phyloP scores from a whole-genome alignment of 2,329 filamentous ascomycete genomes.

The Pseudofabraea citricarpa region DNA sequence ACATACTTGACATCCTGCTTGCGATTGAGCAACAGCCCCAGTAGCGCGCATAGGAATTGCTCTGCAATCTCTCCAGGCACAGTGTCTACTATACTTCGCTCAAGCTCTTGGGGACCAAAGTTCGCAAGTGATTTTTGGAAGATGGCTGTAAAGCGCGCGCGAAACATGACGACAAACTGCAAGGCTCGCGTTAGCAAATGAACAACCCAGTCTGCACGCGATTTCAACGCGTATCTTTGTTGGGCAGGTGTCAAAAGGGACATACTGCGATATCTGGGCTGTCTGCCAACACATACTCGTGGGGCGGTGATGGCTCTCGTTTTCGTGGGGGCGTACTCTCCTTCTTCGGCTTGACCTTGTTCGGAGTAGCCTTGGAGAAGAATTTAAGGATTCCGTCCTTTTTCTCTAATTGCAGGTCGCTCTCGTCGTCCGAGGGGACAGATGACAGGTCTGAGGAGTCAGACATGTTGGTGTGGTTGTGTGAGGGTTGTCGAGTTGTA shows the following conservation, averaged over 20 bases:
- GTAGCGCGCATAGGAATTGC: conserved; percentile 80
- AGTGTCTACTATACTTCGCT: conserved; percentile 74
- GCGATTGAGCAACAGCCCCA: conserved; percentile 86
- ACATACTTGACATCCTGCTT: conserved; percentile 98
- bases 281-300: conserved; percentile 85
- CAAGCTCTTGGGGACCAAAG: conserved; percentile 92
- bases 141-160: conserved; percentile 83
- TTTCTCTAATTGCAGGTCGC: conserved; percentile 43
- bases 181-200: conserved; percentile 29
- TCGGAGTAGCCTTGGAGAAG: conserved; percentile 51
- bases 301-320: conserved; percentile 80
- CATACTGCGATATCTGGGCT: conserved; percentile 89
- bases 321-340: conserved; percentile 62
- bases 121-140: conserved; percentile 85
- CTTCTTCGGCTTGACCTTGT: conserved; percentile 44
- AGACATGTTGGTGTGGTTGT: conserved; percentile 27
- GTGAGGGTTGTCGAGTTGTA: conserved; percentile 6
- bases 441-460: conserved; percentile 50
- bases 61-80: conserved; percentile 82
- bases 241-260: conserved; percentile 39
- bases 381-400: conserved; percentile 62
- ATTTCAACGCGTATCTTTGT: conserved; percentile 41
- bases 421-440: conserved; percentile 49
- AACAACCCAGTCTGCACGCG: conserved; percentile 38
- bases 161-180: conserved; percentile 98